Base-by-base conservation (phyloP, 495 filamentous ascomycete species). In the Podospora sp. region DNA sequence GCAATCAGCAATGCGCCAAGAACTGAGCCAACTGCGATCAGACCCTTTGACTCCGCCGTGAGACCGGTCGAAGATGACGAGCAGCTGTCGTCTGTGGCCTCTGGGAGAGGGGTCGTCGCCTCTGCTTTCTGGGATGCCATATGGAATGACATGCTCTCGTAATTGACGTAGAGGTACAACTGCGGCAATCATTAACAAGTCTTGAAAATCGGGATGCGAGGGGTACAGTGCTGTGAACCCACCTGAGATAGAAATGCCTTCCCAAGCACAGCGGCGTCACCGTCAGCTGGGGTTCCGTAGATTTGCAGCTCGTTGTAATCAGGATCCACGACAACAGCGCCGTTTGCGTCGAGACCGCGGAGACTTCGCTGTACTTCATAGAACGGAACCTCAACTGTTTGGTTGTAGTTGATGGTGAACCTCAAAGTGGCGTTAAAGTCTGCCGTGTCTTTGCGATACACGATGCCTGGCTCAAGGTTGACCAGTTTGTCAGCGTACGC, bases 161-260 rank as follows among this genome's bases (percentile, higher is more conserved):
- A 69, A 27, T 69, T 61, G 20, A 72, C 70, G 35, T 67, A 69
- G 12, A 72, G 67, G 25, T 69, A 69, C 2, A 72, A 29, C 66
- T 67, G 22, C n/a, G 53, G 16, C 21, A n/a, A n/a, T n/a, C n/a
- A n/a, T 1, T 20, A 5, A 1, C 36, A 6, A 40, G 57, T 22
- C 4, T 4, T 11, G 11, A 14, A 21, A 1, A 0, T 51, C 27
- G 26, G 5, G 35, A 6, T 20, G 53, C 7, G 3, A 4, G 12
- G 5, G n/a, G 60, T 11, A 55, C 6, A 7, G 18, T 24, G 22
- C 2, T 12, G 22, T 11, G 12, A 22, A n/a, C 55, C 18, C 24
- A 68, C 62, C 55, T 68, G 63, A 18, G 71, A 72, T 0, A 72
- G 61, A 57, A 72, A 70, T 2, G 62, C 65, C 22, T 72, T 72